Conservation (phyloP, 352 stramenopile genomes). For the Peronosclerospora sorghi region DNA sequence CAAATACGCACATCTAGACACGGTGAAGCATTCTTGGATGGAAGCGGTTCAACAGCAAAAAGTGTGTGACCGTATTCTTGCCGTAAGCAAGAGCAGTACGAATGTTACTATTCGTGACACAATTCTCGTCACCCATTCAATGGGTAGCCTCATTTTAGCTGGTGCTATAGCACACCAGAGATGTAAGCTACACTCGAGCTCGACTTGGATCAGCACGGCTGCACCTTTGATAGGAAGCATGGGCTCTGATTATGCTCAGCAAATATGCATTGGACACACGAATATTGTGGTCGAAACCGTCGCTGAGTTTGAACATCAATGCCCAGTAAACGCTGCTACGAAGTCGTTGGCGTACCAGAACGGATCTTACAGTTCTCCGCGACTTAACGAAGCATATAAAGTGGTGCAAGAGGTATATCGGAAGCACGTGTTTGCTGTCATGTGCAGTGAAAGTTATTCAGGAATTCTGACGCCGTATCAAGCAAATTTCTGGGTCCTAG, state of each 20-base stretch:
- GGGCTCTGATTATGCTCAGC: conserved; percentile 17
- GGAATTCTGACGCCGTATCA: conserved; percentile 26
- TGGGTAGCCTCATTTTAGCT: conserved; percentile 9
- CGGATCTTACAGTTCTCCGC: conserved; percentile 11
- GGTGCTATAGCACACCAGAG: conserved; percentile 9
- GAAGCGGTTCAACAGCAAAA: conserved; percentile 15
- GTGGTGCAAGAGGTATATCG: conserved; percentile 20
- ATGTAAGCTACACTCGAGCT: conserved; percentile 12
- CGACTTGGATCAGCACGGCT: conserved; percentile 19
- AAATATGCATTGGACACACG: conserved; percentile 18
- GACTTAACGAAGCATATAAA: conserved; percentile 13
- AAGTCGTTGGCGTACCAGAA: conserved; percentile 24
- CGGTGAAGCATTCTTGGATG: conserved; percentile 19
- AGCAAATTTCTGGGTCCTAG: conserved; percentile 13
- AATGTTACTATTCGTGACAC: conserved; percentile 6
- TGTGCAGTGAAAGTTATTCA: conserved; percentile 24
- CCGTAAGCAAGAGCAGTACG: conserved; percentile 13
- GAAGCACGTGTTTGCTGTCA: conserved; percentile 19
- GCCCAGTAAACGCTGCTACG: conserved; percentile 17
- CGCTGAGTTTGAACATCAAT: conserved; percentile 15
- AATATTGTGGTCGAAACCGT: conserved; percentile 15
- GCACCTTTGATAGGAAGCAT: conserved; percentile 21
- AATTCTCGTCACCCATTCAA: conserved; percentile 15
- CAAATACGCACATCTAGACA: conserved; percentile 23
- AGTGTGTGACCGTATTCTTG: conserved; percentile 14